A percentile compares a stretch with the other conserved stretches of the same genome.
phyloP scores from a whole-genome alignment of 495 filamentous ascomycete genomes.

The Podospora pseudoanserina region DNA sequence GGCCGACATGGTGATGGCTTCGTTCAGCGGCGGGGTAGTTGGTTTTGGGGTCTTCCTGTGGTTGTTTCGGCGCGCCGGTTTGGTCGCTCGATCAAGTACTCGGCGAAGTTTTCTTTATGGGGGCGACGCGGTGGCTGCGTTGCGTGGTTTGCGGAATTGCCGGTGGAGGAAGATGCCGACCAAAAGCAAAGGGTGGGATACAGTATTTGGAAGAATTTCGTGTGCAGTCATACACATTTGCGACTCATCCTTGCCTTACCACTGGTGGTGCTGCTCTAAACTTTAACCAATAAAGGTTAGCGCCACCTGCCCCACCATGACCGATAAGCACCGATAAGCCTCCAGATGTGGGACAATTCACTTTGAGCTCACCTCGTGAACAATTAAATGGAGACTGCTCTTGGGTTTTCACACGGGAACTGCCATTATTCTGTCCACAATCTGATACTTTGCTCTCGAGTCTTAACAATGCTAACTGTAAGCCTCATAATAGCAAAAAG shows the following conservation, averaged over 20 bases:
- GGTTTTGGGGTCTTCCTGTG: slow-evolving; percentile 9
- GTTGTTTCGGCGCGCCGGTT: not conserved
- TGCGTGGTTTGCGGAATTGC: slow-evolving; percentile 5
- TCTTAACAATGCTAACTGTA: not conserved
- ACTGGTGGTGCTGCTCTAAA: slow-evolving; percentile 1
- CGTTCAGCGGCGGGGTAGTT: slow-evolving; percentile 33
- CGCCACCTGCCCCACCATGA: slow-evolving; percentile 21
- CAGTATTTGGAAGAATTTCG: slow-evolving; percentile 29
- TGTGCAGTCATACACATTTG: slow-evolving; percentile 30
- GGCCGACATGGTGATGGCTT: slow-evolving; percentile 36
- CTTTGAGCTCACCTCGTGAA: not conserved
- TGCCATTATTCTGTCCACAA: too few species aligned
- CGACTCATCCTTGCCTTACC: slow-evolving; percentile 23
- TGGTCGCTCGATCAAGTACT: not conserved
- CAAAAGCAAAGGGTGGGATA: slow-evolving; percentile 2
- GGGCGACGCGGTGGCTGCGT: not conserved
- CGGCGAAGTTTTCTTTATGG: not conserved
- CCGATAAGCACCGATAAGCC: slow-evolving; percentile 28
- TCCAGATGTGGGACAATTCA: not conserved
- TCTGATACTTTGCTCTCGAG: not conserved
- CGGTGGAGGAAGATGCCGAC: slow-evolving; percentile 6
- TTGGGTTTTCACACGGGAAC: too few species aligned
- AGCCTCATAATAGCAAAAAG: not conserved
- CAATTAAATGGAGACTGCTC: too few species aligned
- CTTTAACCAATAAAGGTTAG: slow-evolving; percentile 21